Evolutionary conservation across 441 rosid genomes (phyloP).

Genomic region (Populus trichocarpa): DNA sequence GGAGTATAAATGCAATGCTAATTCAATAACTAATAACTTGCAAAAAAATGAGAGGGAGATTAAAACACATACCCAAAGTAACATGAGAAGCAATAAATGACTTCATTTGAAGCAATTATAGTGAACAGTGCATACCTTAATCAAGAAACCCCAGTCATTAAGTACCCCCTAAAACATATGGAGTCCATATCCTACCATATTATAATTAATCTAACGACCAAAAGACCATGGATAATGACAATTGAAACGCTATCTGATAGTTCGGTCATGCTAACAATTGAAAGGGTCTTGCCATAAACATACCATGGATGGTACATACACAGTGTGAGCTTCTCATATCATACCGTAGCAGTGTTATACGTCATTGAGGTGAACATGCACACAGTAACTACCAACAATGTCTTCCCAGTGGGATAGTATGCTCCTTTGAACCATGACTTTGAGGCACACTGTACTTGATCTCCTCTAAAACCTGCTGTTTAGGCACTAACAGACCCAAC

Average conservation of each 20-base stretch:
- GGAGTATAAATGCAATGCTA: background rate
- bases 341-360: background rate
- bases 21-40: background rate
- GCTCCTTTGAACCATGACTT: background rate
- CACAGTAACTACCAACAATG: background rate
- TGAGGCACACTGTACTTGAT: background rate
- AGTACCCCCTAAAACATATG: background rate
- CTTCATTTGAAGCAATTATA: background rate
- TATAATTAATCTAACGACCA: background rate
- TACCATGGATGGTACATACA: background rate
- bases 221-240: background rate
- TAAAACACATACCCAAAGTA: background rate
- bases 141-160: background rate
- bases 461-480: background rate
- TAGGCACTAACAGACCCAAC: background rate
- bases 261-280: background rate
- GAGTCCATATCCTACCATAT: background rate
- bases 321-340: background rate
- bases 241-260: background rate
- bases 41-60: background rate
- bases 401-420: background rate
- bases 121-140: background rate
- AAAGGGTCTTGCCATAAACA: background rate
- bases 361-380: background rate
- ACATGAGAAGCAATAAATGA: background rate